Base-by-base conservation (phyloP, 306 rosid species). In the Canavalia gladiata region DNA sequence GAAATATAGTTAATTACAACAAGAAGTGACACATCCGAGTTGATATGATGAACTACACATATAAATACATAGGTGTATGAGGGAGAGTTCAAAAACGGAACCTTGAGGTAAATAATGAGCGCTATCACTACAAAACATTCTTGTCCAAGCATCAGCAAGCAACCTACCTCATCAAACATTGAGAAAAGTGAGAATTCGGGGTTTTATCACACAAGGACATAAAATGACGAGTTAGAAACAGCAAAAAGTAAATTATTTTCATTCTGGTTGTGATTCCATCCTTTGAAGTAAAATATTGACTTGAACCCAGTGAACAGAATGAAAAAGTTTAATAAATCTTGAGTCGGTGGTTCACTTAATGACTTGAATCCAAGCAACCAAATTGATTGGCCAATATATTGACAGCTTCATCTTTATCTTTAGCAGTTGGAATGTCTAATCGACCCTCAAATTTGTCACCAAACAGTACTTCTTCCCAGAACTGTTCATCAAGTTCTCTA, bases 401-500 rank as follows among this genome's bases (percentile, higher is more conserved):
- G 72, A 87, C 84, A 82, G 88, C 86, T 88, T 87, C 89, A 41
- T 63, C 59, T 51, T 73, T 88, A 66, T 42, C 81, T 47, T 84
- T 86, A 37, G 65, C 50, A 51, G 72, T 63, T 39, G 72, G 81
- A 33, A 81, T 81, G 56, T 68, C 80, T 7, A 75, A 71, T 75
- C 71, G 79, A 58, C 75, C 88, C 60, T 84, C 92, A 72, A 82
- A 82, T 47, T 43, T 43, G 52, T 83, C 84, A 77, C 76, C 77
- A 31, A 80, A 60, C 31, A 88, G 8, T 41, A 88, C 57, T 55
- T 85, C 91, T 79, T 88, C 89, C 92, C 86, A 86, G 59, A 88
- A 88, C 55, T 72, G 87, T 68, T 90, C 90, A 81, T 92, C 97
- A 51, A 93, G 85, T 68, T 84, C 93, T 78, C 77, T 88, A 37